Conservation (phyloP, 1,139 yeast genomes). For the Hansenula lynferdii region DNA sequence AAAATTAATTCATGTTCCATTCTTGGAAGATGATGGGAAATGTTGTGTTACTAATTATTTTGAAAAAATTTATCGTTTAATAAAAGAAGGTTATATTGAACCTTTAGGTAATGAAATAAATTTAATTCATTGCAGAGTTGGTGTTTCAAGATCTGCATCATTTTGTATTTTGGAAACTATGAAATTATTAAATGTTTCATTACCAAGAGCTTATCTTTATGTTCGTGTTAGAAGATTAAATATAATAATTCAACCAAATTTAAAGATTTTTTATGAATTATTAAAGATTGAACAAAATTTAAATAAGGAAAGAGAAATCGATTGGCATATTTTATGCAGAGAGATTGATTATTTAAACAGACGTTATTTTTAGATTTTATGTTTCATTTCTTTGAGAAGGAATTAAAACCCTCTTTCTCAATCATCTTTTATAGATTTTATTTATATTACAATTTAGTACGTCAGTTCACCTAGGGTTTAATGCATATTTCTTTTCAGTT, state of each 20-base stretch:
- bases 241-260: conserved; percentile 54
- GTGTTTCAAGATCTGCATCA: conserved; percentile 54
- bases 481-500: too few relatives aligned
- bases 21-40: conserved; percentile 40
- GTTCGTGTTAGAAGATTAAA: conserved; percentile 52
- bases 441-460: too few relatives aligned
- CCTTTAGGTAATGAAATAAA: conserved; percentile 24
- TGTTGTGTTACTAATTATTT: conserved; percentile 37
- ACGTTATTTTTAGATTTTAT: background rate
- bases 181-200: conserved; percentile 38
- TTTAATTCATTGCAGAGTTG: conserved; percentile 53
- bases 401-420: too few relatives aligned
- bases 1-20: background rate
- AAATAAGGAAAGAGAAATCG: background rate
- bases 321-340: conserved; percentile 1
- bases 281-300: conserved; percentile 40
- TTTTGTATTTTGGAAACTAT: conserved; percentile 50
- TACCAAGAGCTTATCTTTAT: conserved; percentile 46
- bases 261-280: conserved; percentile 47
- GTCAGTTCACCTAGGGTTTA: too few relatives aligned
- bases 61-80: conserved; percentile 33
- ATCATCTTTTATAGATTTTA: too few relatives aligned
- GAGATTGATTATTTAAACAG: conserved; percentile 2
- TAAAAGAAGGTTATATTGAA: conserved; percentile 29
- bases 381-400: background rate